Percentiles rank a stretch among this genome's conserved stretches.
phyloP scores from a whole-genome alignment of 495 filamentous ascomycete genomes.

The Chaetomium fimeti region DNA sequence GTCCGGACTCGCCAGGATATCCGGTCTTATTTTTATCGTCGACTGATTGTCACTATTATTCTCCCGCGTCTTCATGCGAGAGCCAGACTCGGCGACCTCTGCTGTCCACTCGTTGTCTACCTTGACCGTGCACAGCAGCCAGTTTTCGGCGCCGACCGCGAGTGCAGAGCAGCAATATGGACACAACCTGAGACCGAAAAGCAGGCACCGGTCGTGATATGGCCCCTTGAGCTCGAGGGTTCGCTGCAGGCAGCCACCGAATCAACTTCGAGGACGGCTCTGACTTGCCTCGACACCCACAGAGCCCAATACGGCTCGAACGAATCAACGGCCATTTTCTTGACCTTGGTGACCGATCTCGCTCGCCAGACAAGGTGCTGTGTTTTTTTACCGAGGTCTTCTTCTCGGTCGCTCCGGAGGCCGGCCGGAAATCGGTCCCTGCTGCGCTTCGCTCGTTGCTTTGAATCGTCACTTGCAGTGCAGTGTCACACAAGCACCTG shows the following conservation, averaged over 20 bases:
- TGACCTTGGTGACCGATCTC: background rate
- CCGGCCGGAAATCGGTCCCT: no score
- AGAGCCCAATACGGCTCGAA: constrained; percentile 15
- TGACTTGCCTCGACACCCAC: constrained; percentile 15
- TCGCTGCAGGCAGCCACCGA: constrained; percentile 17
- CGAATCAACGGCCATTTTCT: constrained; percentile 23
- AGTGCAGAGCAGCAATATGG: background rate
- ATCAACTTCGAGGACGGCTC: constrained; percentile 10
- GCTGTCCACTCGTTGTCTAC: background rate
- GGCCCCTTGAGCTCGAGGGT: constrained; percentile 1
- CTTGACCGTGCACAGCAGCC: background rate
- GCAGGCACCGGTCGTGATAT: constrained; percentile 2
- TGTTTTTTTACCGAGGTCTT: no score
- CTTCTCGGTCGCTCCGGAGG: no score
- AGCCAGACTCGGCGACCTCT: no score
- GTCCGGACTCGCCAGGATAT: background rate
- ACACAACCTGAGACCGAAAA: background rate
- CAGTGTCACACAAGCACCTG: no score
- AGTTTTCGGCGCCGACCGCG: background rate
- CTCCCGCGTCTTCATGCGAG: no score
- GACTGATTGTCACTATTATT: background rate
- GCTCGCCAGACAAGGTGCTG: background rate
- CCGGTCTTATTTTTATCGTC: background rate
- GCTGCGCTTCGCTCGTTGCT: no score
- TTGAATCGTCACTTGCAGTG: no score